Conservation (phyloP, 495 filamentous ascomycete genomes). For the Penicillium chermesinum region DNA sequence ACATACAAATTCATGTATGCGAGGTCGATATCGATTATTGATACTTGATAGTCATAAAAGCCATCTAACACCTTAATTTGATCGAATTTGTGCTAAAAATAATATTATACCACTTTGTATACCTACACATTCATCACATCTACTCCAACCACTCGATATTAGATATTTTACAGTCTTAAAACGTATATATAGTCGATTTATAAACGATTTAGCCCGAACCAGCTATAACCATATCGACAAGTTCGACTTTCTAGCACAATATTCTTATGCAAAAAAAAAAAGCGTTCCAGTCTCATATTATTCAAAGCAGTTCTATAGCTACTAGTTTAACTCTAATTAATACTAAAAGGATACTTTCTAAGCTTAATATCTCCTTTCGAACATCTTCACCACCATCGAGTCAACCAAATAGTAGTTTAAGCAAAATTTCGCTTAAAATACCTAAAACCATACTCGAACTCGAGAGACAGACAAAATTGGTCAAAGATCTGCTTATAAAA, state of each 20-base stretch:
- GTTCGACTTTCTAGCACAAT: neutral
- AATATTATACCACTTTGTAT: slow-evolving; percentile 1
- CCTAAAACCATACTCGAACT: too few relatives aligned
- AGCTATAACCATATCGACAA: neutral
- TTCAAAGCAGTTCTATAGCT: neutral
- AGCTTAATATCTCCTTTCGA: neutral
- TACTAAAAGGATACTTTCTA: neutral
- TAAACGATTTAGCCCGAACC: neutral
- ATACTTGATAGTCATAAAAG: neutral
- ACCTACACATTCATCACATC: neutral
- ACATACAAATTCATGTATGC: neutral
- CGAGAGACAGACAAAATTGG: too few relatives aligned
- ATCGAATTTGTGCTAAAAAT: neutral
- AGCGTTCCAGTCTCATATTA: neutral
- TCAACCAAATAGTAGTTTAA: too few relatives aligned
- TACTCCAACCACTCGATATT: neutral
- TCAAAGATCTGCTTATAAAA: too few relatives aligned
- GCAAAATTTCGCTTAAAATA: too few relatives aligned
- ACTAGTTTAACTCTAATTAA: slow-evolving; percentile 1
- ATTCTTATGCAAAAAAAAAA: neutral
- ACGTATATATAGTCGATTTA: neutral
- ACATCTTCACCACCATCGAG: too few relatives aligned
- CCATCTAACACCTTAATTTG: slow-evolving; percentile 5
- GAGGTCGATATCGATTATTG: neutral
- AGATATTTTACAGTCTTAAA: neutral